These are phyloP conservation scores for Phymatotrichopsis omnivora DNA, from an alignment of 2,329 filamentous ascomycete species.

Conservation along the genomic window DNA sequence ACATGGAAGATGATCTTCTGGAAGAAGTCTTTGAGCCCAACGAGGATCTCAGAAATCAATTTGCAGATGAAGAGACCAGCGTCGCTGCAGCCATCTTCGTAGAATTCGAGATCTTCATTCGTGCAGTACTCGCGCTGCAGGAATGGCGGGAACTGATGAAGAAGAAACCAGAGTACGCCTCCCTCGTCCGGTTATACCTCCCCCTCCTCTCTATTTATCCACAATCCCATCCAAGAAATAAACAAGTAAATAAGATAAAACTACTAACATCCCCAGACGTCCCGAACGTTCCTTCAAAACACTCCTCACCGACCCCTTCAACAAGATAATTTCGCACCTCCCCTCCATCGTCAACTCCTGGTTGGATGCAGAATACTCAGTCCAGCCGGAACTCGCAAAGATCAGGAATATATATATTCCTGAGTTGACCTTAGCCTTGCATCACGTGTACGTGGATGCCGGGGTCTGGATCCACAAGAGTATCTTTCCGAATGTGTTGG, in stretches of 20 bases:
- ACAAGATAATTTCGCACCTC: conserved; percentile 23
- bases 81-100: conserved; percentile 25
- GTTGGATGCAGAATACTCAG: conserved; percentile 38
- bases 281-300: conserved; percentile 20
- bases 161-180: conserved; percentile 14
- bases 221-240: neutral
- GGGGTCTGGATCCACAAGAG: conserved; percentile 65
- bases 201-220: neutral
- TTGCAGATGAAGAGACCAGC: conserved; percentile 14
- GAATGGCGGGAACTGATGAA: conserved; percentile 26
- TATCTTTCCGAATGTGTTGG: conserved; percentile 73
- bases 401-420: conserved; percentile 74
- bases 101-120: conserved; percentile 30
- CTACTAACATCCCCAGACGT: conserved; percentile 16
- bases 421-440: conserved; percentile 73
- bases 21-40: no score
- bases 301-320: conserved; percentile 22
- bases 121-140: conserved; percentile 29
- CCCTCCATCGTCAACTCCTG: conserved; percentile 26
- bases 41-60: conserved; percentile 22
- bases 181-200: neutral
- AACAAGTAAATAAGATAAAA: neutral
- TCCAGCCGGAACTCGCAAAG: conserved; percentile 50
- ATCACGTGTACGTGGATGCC: conserved; percentile 68
- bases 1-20: conserved; percentile 21